phyloP scores from a whole-genome alignment of 2,329 filamentous ascomycete genomes.

The Neobulgaria alba region DNA sequence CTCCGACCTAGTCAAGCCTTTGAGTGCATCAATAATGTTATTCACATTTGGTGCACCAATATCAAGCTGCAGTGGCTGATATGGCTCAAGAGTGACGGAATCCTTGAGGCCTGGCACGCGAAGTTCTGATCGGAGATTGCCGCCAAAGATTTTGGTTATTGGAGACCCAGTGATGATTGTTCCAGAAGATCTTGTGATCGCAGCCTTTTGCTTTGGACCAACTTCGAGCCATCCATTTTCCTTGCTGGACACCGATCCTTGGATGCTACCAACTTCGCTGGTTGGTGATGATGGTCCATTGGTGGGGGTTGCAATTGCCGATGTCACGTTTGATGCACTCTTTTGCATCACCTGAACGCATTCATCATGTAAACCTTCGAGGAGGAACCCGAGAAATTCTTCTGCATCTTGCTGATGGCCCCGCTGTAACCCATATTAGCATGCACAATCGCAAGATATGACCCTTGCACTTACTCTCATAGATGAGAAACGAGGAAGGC shows the following conservation, averaged over 20 bases:
- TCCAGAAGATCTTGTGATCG: slow-evolving; percentile 80
- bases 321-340: slow-evolving; percentile 27
- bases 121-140: slow-evolving; percentile 82
- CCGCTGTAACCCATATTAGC: slow-evolving; percentile 52
- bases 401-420: slow-evolving; percentile 97
- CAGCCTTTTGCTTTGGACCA: slow-evolving; percentile 79
- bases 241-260: slow-evolving; percentile 31
- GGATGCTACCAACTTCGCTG: slow-evolving; percentile 31
- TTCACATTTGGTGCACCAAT: slow-evolving; percentile 81
- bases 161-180: slow-evolving; percentile 68
- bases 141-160: slow-evolving; percentile 89
- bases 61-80: slow-evolving; percentile 88
- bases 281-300: slow-evolving; percentile 34
- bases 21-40: slow-evolving; percentile 87
- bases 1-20: slow-evolving; percentile 74
- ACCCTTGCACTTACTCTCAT: slow-evolving; percentile 81
- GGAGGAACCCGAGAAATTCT: slow-evolving; percentile 87
- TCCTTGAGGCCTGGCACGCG: slow-evolving; percentile 78
- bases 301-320: slow-evolving; percentile 36
- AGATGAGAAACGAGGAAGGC: slow-evolving; percentile 77
- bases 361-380: slow-evolving; percentile 90
- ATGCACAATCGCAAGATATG: too few relatives aligned
- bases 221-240: slow-evolving; percentile 87
- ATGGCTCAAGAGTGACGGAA: slow-evolving; percentile 87
- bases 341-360: slow-evolving; percentile 65